Evolutionary conservation across 768 basidiomycete species (phyloP).

Genomic region (Boletus vinaceobasis): DNA sequence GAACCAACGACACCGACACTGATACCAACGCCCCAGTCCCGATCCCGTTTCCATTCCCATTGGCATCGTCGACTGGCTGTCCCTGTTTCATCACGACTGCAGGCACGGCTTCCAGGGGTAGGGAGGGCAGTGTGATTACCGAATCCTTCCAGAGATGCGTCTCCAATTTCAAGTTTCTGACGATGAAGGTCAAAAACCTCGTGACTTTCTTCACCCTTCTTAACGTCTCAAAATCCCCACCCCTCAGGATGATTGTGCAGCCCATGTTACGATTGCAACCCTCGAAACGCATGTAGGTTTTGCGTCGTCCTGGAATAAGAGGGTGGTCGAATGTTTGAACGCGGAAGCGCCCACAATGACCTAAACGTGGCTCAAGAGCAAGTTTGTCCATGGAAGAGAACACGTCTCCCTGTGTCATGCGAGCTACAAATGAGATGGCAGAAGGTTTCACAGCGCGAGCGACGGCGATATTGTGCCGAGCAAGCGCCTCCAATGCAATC

Average conservation of each 20-base stretch:
- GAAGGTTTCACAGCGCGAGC: slow-evolving; percentile 86
- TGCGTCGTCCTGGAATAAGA: slow-evolving; percentile 89
- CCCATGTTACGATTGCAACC: slow-evolving; percentile 92
- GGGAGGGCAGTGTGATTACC: slow-evolving; percentile 67
- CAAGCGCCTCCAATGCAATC: slow-evolving; percentile 82
- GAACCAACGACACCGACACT: slow-evolving; percentile 24
- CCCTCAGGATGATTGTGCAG: slow-evolving; percentile 89
- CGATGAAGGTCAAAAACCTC: slow-evolving; percentile 87
- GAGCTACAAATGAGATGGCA: slow-evolving; percentile 82
- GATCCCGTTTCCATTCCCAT: slow-evolving; percentile 19
- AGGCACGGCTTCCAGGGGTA: slow-evolving; percentile 66
- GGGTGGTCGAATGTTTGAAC: slow-evolving; percentile 94
- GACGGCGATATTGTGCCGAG: slow-evolving; percentile 83
- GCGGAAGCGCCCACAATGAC: slow-evolving; percentile 80
- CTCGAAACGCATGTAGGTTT: slow-evolving; percentile 98
- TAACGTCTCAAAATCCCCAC: slow-evolving; percentile 77
- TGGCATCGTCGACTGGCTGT: slow-evolving; percentile 22
- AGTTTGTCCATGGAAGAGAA: slow-evolving; percentile 95
- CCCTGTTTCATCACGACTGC: slow-evolving; percentile 23
- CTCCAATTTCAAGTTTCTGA: slow-evolving; percentile 91
- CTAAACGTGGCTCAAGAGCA: slow-evolving; percentile 83
- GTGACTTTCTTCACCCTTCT: slow-evolving; percentile 89
- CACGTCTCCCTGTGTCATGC: slow-evolving; percentile 93
- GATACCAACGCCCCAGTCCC: slow-evolving; percentile 15
- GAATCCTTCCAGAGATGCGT: slow-evolving; percentile 92